Evolutionary conservation across 2,329 filamentous ascomycete genomes (phyloP).

Genomic region (Arthrinium puccinioides): DNA sequence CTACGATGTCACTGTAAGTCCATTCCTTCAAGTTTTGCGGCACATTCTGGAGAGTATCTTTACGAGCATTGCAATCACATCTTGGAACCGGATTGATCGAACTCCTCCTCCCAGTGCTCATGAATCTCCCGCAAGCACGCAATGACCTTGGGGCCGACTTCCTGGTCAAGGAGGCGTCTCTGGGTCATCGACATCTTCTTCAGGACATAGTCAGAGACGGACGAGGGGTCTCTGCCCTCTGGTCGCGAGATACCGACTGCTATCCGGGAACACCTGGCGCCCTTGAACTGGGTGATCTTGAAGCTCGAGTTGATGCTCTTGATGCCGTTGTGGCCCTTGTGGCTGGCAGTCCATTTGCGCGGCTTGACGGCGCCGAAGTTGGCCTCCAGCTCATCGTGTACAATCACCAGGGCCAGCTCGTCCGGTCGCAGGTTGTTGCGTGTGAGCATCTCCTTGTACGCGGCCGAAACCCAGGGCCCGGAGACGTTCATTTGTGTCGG

Average conservation of each 20-base stretch:
- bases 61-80: too few species aligned
- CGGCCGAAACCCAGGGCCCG: slow-evolving; percentile 60
- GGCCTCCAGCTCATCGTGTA: slow-evolving; percentile 85
- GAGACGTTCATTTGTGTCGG: slow-evolving; percentile 78
- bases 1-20: too few species aligned
- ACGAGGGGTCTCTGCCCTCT: slow-evolving; percentile 53
- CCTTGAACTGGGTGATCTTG: slow-evolving; percentile 29
- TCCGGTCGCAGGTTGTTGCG: slow-evolving; percentile 19
- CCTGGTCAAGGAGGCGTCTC: background rate
- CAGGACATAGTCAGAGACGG: slow-evolving; percentile 74
- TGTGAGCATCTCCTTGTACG: slow-evolving; percentile 53
- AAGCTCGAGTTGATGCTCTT: slow-evolving; percentile 55
- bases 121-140: background rate
- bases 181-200: slow-evolving; percentile 42
- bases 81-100: background rate
- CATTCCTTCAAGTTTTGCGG: too few species aligned
- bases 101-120: background rate
- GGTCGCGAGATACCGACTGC: slow-evolving; percentile 87
- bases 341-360: slow-evolving; percentile 54
- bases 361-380: slow-evolving; percentile 60
- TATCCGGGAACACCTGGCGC: slow-evolving; percentile 49
- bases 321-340: slow-evolving; percentile 68
- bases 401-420: slow-evolving; percentile 55
- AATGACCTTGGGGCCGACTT: background rate
- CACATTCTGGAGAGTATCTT: too few species aligned